Percentiles rank a stretch among this genome's conserved stretches.
These are phyloP conservation scores for Macaranga tanarius DNA, from an alignment of 441 rosid genomes.

Conservation along the genomic window DNA sequence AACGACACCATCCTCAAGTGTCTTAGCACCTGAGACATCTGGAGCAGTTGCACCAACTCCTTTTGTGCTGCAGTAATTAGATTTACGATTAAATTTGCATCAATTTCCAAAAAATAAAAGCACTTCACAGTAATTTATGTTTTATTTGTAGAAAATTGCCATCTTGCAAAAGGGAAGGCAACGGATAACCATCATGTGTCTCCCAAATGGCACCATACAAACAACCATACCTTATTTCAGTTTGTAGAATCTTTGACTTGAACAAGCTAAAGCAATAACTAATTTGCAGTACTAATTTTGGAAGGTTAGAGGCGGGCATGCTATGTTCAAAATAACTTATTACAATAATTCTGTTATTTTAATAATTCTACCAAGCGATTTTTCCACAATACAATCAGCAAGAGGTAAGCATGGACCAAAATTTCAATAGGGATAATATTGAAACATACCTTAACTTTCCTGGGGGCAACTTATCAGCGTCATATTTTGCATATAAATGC, in stretches of 20 bases:
- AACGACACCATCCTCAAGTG: slow-evolving; percentile 57
- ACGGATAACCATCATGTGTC: background rate
- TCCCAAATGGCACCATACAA: background rate
- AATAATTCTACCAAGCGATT: slow-evolving; percentile 5
- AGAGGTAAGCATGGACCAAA: slow-evolving; percentile 10
- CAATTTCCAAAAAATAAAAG: background rate
- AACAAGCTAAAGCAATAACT: background rate
- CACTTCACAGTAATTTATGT: background rate
- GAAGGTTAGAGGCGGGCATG: background rate
- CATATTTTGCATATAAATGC: slow-evolving; percentile 54
- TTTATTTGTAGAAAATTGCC: background rate
- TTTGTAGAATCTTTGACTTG: background rate
- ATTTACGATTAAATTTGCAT: slow-evolving; percentile 15
- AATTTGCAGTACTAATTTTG: background rate
- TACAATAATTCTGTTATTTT: background rate
- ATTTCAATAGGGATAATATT: background rate
- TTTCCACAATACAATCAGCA: background rate
- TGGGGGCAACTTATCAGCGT: slow-evolving; percentile 65
- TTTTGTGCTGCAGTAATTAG: slow-evolving; percentile 59
- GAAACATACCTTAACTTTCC: slow-evolving; percentile 75
- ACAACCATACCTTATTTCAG: slow-evolving; percentile 13
- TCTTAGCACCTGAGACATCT: slow-evolving; percentile 53
- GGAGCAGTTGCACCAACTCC: slow-evolving; percentile 81
- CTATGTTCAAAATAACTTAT: background rate
- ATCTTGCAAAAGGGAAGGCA: slow-evolving; percentile 10